Conservation (phyloP, 495 filamentous ascomycete genomes). For the Penicillium salamii region DNA sequence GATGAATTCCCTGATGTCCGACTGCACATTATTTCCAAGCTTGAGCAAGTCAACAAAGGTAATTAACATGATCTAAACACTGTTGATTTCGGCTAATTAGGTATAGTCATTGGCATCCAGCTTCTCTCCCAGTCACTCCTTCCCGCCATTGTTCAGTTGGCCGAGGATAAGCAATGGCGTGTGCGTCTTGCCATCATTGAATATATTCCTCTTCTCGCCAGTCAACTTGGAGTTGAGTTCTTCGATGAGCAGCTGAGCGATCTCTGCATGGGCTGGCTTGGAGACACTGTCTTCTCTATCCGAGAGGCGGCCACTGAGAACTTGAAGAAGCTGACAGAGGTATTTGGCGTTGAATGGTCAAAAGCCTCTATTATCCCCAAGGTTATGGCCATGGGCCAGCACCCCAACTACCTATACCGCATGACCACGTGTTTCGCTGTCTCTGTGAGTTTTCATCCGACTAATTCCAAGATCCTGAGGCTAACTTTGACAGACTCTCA, state of each 20-base stretch:
- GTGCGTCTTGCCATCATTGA: conserved; percentile 97
- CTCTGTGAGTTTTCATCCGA: conserved; percentile 63
- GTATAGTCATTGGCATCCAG: conserved; percentile 90
- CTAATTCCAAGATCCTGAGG: conserved; percentile 17
- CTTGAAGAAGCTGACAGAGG: conserved; percentile 95
- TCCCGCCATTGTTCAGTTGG: conserved; percentile 95
- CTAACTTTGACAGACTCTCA: conserved; percentile 68
- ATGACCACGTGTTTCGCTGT: conserved; percentile 99
- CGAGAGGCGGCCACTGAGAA: conserved; percentile 96
- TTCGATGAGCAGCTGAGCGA: conserved; percentile 95
- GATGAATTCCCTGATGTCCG: conserved; percentile 98
- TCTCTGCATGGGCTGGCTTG: conserved; percentile 99
- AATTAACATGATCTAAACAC: conserved; percentile 14
- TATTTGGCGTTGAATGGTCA: conserved; percentile 98
- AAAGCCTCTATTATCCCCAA: conserved; percentile 95
- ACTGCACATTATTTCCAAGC: conserved; percentile 96
- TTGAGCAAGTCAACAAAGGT: conserved; percentile 97
- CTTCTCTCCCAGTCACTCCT: conserved; percentile 93
- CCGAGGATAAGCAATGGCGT: conserved; percentile 99
- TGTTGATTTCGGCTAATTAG: conserved; percentile 5
- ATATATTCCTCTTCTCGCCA: conserved; percentile 95
- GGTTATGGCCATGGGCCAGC: conserved; percentile 95
- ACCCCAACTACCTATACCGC: conserved; percentile 97
- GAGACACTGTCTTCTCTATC: conserved; percentile 97
- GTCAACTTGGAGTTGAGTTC: conserved; percentile 94